phyloP scores from a whole-genome alignment of 495 filamentous ascomycete species.

The Symbiotaphrina buchneri region DNA sequence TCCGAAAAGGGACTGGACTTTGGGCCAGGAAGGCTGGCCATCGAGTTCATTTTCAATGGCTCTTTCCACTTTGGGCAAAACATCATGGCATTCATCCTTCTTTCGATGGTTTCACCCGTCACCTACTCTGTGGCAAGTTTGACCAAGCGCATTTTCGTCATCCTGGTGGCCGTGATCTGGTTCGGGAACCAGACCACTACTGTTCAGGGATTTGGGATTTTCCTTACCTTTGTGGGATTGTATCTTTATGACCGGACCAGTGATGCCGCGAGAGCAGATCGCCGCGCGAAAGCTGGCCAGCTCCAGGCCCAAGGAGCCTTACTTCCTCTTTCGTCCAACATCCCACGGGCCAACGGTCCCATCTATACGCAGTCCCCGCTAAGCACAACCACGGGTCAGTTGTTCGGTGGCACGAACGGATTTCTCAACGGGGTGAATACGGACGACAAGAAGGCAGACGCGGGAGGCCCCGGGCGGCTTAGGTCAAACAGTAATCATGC shows the following conservation, averaged over 20 bases:
- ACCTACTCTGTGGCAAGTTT: conserved; percentile 91
- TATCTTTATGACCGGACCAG: conserved; percentile 92
- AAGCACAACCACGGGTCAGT: conserved; percentile 11
- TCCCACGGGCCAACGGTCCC: conserved; percentile 14
- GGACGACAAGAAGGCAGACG: conserved; percentile 34
- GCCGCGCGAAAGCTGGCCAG: conserved; percentile 31
- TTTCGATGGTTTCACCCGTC: conserved; percentile 82
- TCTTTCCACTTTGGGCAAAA: conserved; percentile 94
- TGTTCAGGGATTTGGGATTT: conserved; percentile 67
- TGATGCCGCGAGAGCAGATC: conserved; percentile 65
- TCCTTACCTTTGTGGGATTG: conserved; percentile 72
- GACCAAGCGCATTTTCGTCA: conserved; percentile 94
- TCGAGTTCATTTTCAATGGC: conserved; percentile 92
- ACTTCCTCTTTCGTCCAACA: conserved; percentile 40
- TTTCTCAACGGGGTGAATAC: conserved; percentile 8
- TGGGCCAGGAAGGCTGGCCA: conserved; percentile 57
- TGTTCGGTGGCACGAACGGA: conserved; percentile 12
- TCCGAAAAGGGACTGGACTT: conserved; percentile 32
- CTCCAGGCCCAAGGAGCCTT: conserved; percentile 36
- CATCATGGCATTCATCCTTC: conserved; percentile 77
- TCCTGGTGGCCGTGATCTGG: conserved; percentile 86
- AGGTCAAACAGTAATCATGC: conserved; percentile 31
- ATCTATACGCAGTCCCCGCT: conserved; percentile 17
- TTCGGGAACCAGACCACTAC: conserved; percentile 73
- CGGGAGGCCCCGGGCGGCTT: conserved; percentile 21